phyloP scores from a whole-genome alignment of 2,329 filamentous ascomycete genomes.

The Exserohilum rostratum region DNA sequence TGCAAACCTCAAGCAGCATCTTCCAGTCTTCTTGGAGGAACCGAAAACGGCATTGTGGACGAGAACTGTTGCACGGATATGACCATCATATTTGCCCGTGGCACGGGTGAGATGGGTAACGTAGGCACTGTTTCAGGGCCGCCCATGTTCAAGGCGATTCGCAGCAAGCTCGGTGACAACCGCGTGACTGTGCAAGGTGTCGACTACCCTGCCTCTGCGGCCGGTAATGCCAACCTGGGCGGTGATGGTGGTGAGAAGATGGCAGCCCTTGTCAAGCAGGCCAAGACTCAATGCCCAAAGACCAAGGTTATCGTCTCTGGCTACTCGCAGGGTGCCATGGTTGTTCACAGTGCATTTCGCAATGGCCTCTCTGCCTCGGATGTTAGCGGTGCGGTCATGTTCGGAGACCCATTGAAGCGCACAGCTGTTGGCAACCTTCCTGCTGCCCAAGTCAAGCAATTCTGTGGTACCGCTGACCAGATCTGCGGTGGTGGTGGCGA shows the following conservation, averaged over 20 bases:
- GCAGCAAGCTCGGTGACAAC: slow-evolving; percentile 32
- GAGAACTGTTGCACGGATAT: slow-evolving; percentile 50
- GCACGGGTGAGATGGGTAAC: slow-evolving; percentile 51
- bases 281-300: slow-evolving; percentile 36
- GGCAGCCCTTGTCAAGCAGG: slow-evolving; percentile 31
- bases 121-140: slow-evolving; percentile 52
- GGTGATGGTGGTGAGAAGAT: slow-evolving; percentile 35
- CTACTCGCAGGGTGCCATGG: slow-evolving; percentile 44
- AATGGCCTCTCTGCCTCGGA: slow-evolving; percentile 30
- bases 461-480: slow-evolving; percentile 33
- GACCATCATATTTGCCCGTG: slow-evolving; percentile 54
- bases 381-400: slow-evolving; percentile 36
- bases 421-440: slow-evolving; percentile 28
- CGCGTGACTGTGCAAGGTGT: slow-evolving; percentile 42
- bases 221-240: slow-evolving; percentile 34
- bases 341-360: slow-evolving; percentile 40
- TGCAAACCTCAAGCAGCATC: slow-evolving; percentile 30
- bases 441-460: slow-evolving; percentile 32
- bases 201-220: slow-evolving; percentile 37
- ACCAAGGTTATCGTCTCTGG: slow-evolving; percentile 44
- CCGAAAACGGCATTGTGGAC: slow-evolving; percentile 49
- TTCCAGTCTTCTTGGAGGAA: slow-evolving; percentile 27
- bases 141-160: slow-evolving; percentile 40
- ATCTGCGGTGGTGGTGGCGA: slow-evolving; percentile 35
- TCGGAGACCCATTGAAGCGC: slow-evolving; percentile 41